Conservation (phyloP, 352 stramenopile genomes). For the Globisporangium viniferum region DNA sequence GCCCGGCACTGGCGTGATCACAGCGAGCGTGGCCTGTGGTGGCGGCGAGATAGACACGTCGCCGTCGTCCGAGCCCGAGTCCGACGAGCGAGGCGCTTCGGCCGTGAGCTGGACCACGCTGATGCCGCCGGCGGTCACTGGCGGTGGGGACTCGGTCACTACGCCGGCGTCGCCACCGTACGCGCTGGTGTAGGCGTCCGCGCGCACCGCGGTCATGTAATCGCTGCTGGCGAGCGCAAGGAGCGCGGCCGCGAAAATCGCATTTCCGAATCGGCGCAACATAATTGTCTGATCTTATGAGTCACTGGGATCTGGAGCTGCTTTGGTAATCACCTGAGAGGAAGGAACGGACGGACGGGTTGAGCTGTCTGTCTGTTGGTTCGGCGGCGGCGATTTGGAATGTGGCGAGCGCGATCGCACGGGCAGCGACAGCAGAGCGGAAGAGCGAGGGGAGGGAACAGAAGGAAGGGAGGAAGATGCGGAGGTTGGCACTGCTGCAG, state of each 20-base stretch:
- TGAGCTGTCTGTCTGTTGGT: background rate
- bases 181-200: background rate
- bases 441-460: background rate
- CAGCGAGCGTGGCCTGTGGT: too few relatives aligned
- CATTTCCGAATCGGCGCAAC: conserved; percentile 11
- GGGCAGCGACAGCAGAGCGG: background rate
- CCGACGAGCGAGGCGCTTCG: background rate
- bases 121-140: too few relatives aligned
- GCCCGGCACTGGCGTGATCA: background rate
- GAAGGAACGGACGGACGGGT: background rate
- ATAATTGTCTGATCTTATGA: background rate
- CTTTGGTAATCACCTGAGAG: conserved; percentile 1
- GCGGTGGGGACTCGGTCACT: background rate
- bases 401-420: background rate
- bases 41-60: too few relatives aligned
- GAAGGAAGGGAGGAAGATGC: background rate
- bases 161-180: background rate
- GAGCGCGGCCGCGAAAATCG: conserved; percentile 2
- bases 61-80: background rate
- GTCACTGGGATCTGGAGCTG: too few relatives aligned
- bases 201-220: conserved; percentile 6
- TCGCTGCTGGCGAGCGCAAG: conserved; percentile 8
- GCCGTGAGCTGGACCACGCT: background rate
- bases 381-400: conserved; percentile 8
- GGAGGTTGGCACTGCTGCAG: background rate